Percentiles rank a stretch among this genome's conserved stretches.
Conservation (phyloP, 495 filamentous ascomycete genomes). For the Pyronema omphalodes region DNA sequence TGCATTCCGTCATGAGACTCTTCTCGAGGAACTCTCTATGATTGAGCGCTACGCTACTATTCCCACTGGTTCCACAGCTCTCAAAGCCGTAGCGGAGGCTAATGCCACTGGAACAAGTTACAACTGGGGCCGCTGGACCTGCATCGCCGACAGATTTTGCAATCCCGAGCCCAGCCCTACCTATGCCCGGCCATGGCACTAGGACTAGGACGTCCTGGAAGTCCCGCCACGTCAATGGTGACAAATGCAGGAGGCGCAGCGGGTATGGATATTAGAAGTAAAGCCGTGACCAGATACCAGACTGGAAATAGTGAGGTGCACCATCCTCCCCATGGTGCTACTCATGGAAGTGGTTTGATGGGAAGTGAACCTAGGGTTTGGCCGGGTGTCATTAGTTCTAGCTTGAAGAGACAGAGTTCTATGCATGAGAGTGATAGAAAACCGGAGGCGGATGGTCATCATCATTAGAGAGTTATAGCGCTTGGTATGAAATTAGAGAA, state of each 20-base stretch:
- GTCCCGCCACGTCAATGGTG: no score
- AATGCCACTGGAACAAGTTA: no score
- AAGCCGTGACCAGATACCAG: constrained; percentile 12
- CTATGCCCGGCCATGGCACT: no score
- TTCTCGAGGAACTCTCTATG: constrained; percentile 61
- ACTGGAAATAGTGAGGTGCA: constrained; percentile 16
- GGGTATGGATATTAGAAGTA: constrained; percentile 12
- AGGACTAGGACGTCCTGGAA: no score
- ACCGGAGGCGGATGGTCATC: no score
- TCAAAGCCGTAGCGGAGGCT: no score
- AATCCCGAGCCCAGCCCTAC: no score
- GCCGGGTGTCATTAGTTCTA: constrained; percentile 47
- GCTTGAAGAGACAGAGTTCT: constrained; percentile 33
- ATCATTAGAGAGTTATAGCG: no score
- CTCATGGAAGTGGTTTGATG: no score
- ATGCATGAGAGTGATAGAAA: neutral
- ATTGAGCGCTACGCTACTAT: constrained; percentile 32
- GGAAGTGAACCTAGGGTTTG: constrained; percentile 49
- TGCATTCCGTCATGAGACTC: constrained; percentile 69
- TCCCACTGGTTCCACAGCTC: neutral
- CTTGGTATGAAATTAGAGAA: no score
- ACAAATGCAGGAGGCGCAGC: no score
- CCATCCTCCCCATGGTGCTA: constrained; percentile 29
- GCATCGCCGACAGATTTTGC: no score
- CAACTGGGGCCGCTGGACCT: neutral